Percentiles rank a stretch among this genome's conserved stretches.
These are phyloP conservation scores for Lepidium sativum DNA, from an alignment of 345 rosid species.

Conservation along the genomic window DNA sequence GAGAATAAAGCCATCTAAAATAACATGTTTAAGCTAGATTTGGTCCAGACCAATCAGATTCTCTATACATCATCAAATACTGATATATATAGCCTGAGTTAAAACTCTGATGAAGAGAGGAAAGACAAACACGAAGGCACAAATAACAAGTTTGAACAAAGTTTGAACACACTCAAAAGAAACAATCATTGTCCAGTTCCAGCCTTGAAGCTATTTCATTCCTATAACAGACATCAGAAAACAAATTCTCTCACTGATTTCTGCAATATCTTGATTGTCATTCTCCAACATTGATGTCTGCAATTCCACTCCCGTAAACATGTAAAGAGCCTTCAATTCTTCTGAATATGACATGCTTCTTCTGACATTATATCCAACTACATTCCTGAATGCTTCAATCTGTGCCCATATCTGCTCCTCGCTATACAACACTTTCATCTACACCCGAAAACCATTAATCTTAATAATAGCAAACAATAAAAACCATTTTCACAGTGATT, in stretches of 20 bases:
- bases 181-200: background rate
- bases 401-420: slow-evolving; percentile 57
- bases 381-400: slow-evolving; percentile 40
- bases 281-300: slow-evolving; percentile 43
- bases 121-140: background rate
- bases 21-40: too few species aligned
- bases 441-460: background rate
- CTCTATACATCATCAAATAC: background rate
- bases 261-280: slow-evolving; percentile 38
- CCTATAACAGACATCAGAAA: slow-evolving; percentile 71
- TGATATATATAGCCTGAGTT: background rate
- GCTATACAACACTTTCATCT: slow-evolving; percentile 22
- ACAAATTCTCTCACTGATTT: slow-evolving; percentile 39
- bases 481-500: background rate
- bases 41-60: background rate
- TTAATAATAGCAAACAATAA: background rate
- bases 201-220: slow-evolving; percentile 23
- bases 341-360: slow-evolving; percentile 33
- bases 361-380: slow-evolving; percentile 51
- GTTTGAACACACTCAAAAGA: background rate
- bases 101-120: background rate
- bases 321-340: slow-evolving; percentile 63
- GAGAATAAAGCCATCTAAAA: too few species aligned
- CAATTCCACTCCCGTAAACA: slow-evolving; percentile 58
- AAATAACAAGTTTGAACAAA: background rate